Conservation (phyloP, 768 basidiomycete genomes). For the Trametes sanguinea region DNA sequence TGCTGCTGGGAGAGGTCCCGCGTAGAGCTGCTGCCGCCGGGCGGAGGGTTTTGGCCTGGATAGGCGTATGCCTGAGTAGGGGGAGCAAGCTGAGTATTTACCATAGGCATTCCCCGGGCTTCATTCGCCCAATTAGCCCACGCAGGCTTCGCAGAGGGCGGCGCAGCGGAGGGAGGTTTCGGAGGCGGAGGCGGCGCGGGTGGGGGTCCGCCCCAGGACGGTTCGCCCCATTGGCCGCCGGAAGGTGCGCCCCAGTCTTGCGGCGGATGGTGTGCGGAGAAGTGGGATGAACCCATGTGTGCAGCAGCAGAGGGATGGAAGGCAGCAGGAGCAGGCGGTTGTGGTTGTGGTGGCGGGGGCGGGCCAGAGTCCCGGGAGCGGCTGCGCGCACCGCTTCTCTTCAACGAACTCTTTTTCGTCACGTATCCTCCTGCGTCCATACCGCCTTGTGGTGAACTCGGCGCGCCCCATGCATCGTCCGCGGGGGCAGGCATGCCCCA, state of each 20-base stretch:
- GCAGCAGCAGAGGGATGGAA: conserved; percentile 18
- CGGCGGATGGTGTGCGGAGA: background rate
- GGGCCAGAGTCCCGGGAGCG: conserved; percentile 2
- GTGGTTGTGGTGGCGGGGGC: background rate
- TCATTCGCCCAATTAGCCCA: conserved; percentile 27
- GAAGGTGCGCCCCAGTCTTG: conserved; percentile 13
- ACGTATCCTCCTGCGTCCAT: conserved; percentile 1
- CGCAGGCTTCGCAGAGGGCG: conserved; percentile 11
- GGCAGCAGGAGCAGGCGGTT: conserved; percentile 17
- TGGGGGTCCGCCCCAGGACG: conserved; percentile 4
- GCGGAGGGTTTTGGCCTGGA: conserved; percentile 8
- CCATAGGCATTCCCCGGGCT: conserved; percentile 19
- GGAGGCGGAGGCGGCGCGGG: conserved; percentile 3
- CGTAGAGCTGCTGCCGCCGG: conserved; percentile 5
- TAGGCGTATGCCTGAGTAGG: background rate
- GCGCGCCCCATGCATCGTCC: conserved; percentile 6
- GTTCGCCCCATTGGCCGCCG: conserved; percentile 5
- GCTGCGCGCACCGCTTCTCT: conserved; percentile 17
- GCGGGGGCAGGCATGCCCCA: background rate
- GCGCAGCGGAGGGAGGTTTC: conserved; percentile 6
- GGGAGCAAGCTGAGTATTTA: conserved; percentile 14
- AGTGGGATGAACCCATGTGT: conserved; percentile 12
- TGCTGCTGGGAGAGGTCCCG: conserved; percentile 24
- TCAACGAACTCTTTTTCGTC: conserved; percentile 8
- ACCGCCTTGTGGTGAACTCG: background rate